Evolutionary conservation across 2,329 filamentous ascomycete species (phyloP).

Genomic region (Eutypa lata): DNA sequence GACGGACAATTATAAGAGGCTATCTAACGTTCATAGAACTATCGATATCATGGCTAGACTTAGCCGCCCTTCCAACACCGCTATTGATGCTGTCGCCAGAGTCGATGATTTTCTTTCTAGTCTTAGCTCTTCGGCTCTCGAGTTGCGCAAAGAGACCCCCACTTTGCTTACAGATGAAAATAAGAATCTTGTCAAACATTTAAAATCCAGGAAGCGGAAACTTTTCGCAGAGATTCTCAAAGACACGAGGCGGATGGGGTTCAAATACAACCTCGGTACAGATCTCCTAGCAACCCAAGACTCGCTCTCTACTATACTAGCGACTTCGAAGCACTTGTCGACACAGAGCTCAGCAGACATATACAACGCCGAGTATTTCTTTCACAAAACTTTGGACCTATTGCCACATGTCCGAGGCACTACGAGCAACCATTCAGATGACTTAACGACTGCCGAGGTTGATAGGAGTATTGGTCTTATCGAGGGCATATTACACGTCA

Average conservation of each 20-base stretch:
- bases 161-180: conserved; percentile 80
- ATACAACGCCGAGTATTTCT: conserved; percentile 63
- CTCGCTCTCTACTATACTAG: conserved; percentile 67
- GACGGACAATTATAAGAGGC: conserved; percentile 54
- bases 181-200: conserved; percentile 76
- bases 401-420: conserved; percentile 65
- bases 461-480: conserved; percentile 76
- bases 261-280: conserved; percentile 76
- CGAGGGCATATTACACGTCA: conserved; percentile 76
- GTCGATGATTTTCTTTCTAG: conserved; percentile 68
- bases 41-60: conserved; percentile 71
- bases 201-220: conserved; percentile 87
- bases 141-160: conserved; percentile 82
- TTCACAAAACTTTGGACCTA: conserved; percentile 76
- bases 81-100: conserved; percentile 54
- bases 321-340: conserved; percentile 46
- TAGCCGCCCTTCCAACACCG: conserved; percentile 47
- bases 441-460: conserved; percentile 78
- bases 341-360: conserved; percentile 24
- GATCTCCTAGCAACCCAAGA: conserved; percentile 71
- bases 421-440: conserved; percentile 73
- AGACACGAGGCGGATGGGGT: conserved; percentile 81
- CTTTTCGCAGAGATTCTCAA: conserved; percentile 87
- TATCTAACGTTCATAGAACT: conserved; percentile 68
- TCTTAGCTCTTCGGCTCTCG: conserved; percentile 63